Conservation (phyloP, 1,139 yeast genomes). For the Pichia kudriavzevii region DNA sequence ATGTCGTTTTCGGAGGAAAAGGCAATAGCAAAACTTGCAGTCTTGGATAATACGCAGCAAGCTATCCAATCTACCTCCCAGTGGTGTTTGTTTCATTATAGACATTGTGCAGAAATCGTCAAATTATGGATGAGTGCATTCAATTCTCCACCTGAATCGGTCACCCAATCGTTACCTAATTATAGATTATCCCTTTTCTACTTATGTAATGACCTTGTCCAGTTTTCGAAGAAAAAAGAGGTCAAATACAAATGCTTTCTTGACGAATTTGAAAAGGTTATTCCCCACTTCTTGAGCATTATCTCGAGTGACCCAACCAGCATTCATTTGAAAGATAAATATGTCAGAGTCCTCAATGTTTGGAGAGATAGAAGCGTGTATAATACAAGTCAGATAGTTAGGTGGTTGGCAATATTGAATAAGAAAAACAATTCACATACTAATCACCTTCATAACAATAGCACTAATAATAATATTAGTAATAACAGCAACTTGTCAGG, state of each 20-base stretch:
- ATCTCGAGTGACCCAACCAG: constrained; percentile 21
- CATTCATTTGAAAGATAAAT: constrained; percentile 33
- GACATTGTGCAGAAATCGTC: constrained; percentile 56
- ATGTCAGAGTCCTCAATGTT: constrained; percentile 59
- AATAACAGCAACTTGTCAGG: background rate
- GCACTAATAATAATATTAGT: background rate
- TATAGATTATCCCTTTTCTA: constrained; percentile 56
- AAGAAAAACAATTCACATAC: too few relatives aligned
- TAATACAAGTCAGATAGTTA: too few relatives aligned
- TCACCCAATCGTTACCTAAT: constrained; percentile 32
- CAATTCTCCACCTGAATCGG: constrained; percentile 10
- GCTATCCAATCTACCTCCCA: constrained; percentile 77
- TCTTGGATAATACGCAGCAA: constrained; percentile 72
- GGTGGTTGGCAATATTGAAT: too few relatives aligned
- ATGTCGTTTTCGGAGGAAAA: constrained; percentile 60
- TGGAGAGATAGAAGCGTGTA: constrained; percentile 66
- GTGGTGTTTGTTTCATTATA: constrained; percentile 76
- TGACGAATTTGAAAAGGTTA: constrained; percentile 44
- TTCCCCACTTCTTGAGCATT: constrained; percentile 32
- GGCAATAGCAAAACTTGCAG: constrained; percentile 48
- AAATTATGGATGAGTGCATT: constrained; percentile 52
- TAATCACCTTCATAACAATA: background rate
- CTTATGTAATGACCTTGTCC: constrained; percentile 78
- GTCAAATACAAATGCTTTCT: constrained; percentile 50
- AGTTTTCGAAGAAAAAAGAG: constrained; percentile 65